Evolutionary conservation across 2,329 filamentous ascomycete genomes (phyloP), one percentile per base, ranked within the genome.

Genomic region (Aspergillus glaucus): DNA sequence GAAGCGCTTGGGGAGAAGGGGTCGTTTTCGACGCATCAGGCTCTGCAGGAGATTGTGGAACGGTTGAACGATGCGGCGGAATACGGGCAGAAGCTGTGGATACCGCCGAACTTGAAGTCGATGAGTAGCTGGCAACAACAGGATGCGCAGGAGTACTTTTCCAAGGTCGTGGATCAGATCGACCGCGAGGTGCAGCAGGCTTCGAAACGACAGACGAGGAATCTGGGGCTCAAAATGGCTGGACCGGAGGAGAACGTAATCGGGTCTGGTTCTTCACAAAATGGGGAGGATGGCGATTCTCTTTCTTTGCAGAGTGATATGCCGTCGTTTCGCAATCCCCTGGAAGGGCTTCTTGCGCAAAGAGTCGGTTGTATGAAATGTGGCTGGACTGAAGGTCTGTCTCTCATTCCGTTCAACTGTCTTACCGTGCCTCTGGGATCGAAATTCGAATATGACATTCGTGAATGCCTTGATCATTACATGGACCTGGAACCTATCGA

Each of bases 61-160:
- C 80, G 83, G 48, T 74, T 96, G 34, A 88, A 86, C 59, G 78
- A 86, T 60, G 71, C 79, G 0, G 72, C 77, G 7, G 88, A 90
- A 59, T 85, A 88, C 52, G 88, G 88, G 6, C 79, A 78, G 59
- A 85, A 84, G 17, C 75, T 96, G 12, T 95, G 88, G 88, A 90
- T 90, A 6, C 87, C 88, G 0, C 74, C 79, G 0, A 81, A 86
- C 47, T 74, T 96, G 42, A 95, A 95, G 69, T 91, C 85, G 8
- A 94, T 97, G 85, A 92, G 86, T 67, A 95, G 88, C 26, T 95
- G 87, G 81, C 87, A 94, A 58, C 93, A 97, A 65, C 93, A 98
- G 69, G 93, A 98, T 70, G 93, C 93, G 4, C 93, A 97, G 64
- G 93, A 98, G 67, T 98, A 97, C 67, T 96, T 88, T 61, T 92